Base-by-base conservation (phyloP, 108 stramenopile genomes). In the Pseudonitzschia delicatissima region DNA sequence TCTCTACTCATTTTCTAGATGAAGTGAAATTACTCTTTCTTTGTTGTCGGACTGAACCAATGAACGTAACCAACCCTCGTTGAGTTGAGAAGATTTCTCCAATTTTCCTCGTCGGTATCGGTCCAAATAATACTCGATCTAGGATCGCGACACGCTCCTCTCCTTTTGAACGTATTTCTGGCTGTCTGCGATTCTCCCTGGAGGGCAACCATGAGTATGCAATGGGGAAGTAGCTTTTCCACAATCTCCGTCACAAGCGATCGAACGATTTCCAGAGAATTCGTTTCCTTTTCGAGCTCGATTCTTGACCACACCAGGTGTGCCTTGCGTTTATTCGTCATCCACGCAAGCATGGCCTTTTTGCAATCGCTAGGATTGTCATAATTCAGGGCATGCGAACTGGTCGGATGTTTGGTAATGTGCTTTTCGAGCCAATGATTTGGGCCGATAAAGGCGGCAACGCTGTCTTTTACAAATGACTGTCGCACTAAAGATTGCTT, bases 321-420 rank as follows among this genome's bases (percentile, higher is more conserved):
- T n/a, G 91, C 80, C 63, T 75, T 73, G 35, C 81, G 74, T 36
- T 44, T 33, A 34, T 80, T 72, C 15, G 77, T 74, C 5, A 84
- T 60, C 84, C 84, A 93, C 13, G 92, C 77, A 15, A 78, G 64
- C 9, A 88, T 57, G 15, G 92, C 92, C 79, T 86, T 86, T 28
- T 82, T 86, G 5, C 73, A 57, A 63, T 66, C 78, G 34, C 62
- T 50, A 4, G 87, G 57, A 9, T 50, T 52, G 27, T 90, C 87
- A 62, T 81, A 87, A 11, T 48, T 57, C 45, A 93, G 59, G 6
- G 87, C 85, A 72, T 90, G 87, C 21, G 75, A 73, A 9, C 74
- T 64, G 49, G 71, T 83, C 55, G 81, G 45, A 35, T 77, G 58
- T 33, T 62, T 73, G 25, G 80, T 74, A 26, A 86, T 68, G 71